These are phyloP conservation scores for Leptodermis oblonga DNA, from an alignment of 257 asterid species.

Conservation along the genomic window DNA sequence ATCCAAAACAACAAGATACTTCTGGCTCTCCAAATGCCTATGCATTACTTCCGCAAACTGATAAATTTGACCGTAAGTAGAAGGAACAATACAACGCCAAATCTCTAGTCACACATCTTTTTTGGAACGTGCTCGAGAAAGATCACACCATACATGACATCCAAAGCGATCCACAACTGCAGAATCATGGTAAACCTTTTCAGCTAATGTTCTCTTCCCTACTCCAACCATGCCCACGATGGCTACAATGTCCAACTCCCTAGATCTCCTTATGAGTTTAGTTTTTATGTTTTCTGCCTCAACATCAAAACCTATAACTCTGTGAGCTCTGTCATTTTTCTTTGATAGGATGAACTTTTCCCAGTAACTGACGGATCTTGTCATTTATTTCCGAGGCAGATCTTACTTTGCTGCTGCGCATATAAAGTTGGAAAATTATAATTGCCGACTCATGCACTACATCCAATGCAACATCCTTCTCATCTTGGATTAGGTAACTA, in stretches of 20 bases:
- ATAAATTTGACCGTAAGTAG: too few species aligned
- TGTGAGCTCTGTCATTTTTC: too few species aligned
- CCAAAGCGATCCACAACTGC: neutral
- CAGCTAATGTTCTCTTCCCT: neutral
- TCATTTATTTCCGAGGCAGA: neutral
- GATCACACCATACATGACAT: neutral
- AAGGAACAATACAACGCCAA: neutral
- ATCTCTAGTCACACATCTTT: neutral
- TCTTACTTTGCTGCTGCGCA: neutral
- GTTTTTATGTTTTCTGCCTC: neutral
- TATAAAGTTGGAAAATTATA: neutral
- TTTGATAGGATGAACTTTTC: neutral
- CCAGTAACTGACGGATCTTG: neutral
- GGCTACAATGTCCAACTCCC: neutral
- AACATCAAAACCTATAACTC: neutral
- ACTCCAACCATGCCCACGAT: neutral
- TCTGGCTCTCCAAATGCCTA: neutral
- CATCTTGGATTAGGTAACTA: neutral
- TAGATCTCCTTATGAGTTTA: neutral
- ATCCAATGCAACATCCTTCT: neutral
- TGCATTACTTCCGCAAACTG: neutral
- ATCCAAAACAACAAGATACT: neutral
- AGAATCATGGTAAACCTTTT: neutral
- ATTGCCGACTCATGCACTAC: neutral
- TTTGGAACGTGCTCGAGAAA: neutral